Percentiles rank a stretch among this genome's conserved stretches.
Evolutionary conservation across 176 grass and related monocot species (phyloP).

Genomic region (Pharus latifolius): DNA sequence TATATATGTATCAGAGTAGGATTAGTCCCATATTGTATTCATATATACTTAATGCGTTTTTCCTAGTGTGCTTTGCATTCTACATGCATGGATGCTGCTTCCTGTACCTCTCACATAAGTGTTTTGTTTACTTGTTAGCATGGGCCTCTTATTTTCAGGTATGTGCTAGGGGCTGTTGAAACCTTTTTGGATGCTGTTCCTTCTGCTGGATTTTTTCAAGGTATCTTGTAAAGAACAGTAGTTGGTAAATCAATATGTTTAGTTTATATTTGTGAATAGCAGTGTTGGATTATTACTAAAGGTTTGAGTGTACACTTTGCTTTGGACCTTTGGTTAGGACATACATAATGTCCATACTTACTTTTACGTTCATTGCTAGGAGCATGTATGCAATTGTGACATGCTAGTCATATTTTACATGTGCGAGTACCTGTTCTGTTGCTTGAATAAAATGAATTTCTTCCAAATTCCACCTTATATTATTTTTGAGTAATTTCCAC

Average conservation of each 20-base stretch:
- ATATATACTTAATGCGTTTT: no score
- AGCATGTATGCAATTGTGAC: background rate
- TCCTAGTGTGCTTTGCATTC: background rate
- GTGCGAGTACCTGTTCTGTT: background rate
- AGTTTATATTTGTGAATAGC: conserved; percentile 12
- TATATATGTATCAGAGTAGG: no score
- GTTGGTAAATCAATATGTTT: background rate
- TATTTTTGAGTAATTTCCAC: background rate
- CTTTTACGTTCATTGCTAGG: background rate
- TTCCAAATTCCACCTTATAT: background rate
- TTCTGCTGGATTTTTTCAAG: conserved; percentile 87
- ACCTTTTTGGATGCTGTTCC: conserved; percentile 94
- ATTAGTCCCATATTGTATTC: no score
- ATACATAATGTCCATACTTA: background rate
- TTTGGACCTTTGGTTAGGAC: background rate
- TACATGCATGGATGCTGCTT: background rate
- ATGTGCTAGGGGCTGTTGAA: conserved; percentile 98
- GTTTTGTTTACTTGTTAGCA: conserved; percentile 4
- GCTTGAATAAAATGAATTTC: background rate
- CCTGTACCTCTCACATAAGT: background rate
- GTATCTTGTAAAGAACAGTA: conserved; percentile 17
- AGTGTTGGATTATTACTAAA: background rate
- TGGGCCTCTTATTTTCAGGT: conserved; percentile 50
- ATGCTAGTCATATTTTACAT: background rate
- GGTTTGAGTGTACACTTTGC: background rate